Percentiles rank a stretch among this genome's conserved stretches.
phyloP scores from a whole-genome alignment of 331 rosid genomes.

The Acacia pycnantha region DNA sequence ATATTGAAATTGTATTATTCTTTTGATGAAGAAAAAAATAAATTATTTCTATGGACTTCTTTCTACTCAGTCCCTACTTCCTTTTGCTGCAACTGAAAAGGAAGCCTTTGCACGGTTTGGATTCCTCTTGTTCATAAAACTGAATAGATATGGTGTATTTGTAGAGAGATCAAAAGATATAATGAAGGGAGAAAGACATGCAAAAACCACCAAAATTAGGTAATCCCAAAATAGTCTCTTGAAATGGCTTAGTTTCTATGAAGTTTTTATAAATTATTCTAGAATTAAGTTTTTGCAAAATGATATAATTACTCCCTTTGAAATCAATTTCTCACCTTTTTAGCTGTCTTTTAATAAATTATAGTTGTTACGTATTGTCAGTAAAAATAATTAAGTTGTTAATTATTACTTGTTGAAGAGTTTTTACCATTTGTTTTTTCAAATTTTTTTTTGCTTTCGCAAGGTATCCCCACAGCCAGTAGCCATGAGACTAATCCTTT shows the following conservation, averaged over 20 bases:
- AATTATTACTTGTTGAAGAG: too few species aligned
- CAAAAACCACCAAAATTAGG: too few species aligned
- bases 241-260: not conserved
- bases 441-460: too few species aligned
- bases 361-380: too few species aligned
- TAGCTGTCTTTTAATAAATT: too few species aligned
- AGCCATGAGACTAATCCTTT: too few species aligned
- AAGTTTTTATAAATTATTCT: not conserved
- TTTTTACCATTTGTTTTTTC: not conserved
- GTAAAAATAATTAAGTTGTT: too few species aligned
- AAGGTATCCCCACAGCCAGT: too few species aligned
- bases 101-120: not conserved
- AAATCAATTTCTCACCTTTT: too few species aligned
- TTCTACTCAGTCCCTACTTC: not conserved
- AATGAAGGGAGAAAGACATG: not conserved
- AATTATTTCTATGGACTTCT: not conserved
- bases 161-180: not conserved
- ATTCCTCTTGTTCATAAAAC: not conserved
- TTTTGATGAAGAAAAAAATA: constrained; percentile 35
- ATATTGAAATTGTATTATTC: constrained; percentile 46
- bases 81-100: not conserved
- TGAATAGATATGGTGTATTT: not conserved
- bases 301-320: not conserved
- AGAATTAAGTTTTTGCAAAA: not conserved
- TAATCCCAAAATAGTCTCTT: not conserved